Percentiles rank a stretch among this genome's conserved stretches.
phyloP scores from a whole-genome alignment of 2,329 filamentous ascomycete genomes.

The Sporothrix brunneoviolacea region DNA sequence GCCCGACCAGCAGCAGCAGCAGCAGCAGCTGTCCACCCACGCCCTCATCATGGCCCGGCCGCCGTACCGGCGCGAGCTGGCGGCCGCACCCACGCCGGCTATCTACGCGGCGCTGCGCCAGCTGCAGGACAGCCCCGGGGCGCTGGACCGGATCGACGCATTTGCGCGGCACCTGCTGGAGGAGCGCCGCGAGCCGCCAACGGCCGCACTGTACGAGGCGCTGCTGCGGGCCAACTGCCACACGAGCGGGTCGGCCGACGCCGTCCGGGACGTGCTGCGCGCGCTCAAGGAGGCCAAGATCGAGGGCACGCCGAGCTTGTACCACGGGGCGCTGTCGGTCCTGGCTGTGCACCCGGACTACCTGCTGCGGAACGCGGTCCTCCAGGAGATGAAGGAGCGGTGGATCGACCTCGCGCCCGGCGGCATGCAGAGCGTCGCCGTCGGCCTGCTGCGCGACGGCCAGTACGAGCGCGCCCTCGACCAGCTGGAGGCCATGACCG shows the following conservation, averaged over 20 bases:
- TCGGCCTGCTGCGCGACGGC: conserved; percentile 72
- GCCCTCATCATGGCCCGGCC: conserved; percentile 11
- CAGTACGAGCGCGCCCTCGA: conserved; percentile 76
- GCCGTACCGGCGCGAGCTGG: conserved; percentile 15
- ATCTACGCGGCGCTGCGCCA: conserved; percentile 36
- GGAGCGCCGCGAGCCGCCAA: conserved; percentile 48
- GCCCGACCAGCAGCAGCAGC: conserved; percentile 3
- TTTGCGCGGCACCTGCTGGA: conserved; percentile 54
- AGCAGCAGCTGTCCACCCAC: background rate
- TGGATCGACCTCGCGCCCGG: conserved; percentile 61
- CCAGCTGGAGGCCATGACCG: conserved; percentile 60
- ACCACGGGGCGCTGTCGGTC: conserved; percentile 64
- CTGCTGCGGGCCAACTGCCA: conserved; percentile 67
- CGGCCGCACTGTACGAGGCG: conserved; percentile 61
- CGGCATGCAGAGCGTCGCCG: conserved; percentile 59
- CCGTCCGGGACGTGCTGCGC: conserved; percentile 56
- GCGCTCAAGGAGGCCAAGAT: conserved; percentile 64
- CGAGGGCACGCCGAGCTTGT: conserved; percentile 57
- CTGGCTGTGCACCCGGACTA: conserved; percentile 84
- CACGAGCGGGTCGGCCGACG: conserved; percentile 58
- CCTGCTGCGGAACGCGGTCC: conserved; percentile 60
- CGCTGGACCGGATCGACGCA: conserved; percentile 32
- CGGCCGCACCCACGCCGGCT: conserved; percentile 11
- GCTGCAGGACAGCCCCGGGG: conserved; percentile 30
- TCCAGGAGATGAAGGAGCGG: conserved; percentile 65